These are phyloP conservation scores for Helicocarpus griseus DNA, from an alignment of 2,329 filamentous ascomycete genomes.

Conservation along the genomic window DNA sequence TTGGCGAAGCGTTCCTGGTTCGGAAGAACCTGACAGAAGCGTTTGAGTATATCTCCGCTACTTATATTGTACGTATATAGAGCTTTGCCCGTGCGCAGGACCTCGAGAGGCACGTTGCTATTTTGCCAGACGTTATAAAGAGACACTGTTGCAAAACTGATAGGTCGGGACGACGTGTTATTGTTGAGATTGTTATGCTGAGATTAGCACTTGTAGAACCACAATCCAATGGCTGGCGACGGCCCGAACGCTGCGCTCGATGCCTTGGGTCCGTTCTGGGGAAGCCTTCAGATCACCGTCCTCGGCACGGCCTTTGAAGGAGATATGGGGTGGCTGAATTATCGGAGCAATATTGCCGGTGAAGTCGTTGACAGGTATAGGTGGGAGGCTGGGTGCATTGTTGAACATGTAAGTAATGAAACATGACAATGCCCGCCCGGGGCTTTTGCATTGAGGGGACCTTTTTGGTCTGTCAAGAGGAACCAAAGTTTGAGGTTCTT, in stretches of 20 bases:
- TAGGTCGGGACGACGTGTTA: no score
- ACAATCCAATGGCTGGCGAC: not conserved
- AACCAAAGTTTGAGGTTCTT: no score
- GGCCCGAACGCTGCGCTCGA: not conserved
- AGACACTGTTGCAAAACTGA: no score
- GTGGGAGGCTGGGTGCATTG: not conserved
- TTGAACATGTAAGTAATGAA: not conserved
- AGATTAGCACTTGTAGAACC: not conserved
- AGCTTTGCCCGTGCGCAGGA: no score
- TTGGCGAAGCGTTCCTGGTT: not conserved
- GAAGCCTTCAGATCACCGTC: not conserved
- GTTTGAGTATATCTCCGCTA: not conserved
- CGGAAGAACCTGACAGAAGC: not conserved
- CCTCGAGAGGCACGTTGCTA: not conserved
- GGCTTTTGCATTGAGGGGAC: no score
- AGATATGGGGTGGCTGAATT: not conserved
- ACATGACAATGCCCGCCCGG: no score
- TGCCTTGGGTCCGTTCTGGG: not conserved
- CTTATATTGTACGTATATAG: not conserved
- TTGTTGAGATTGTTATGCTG: no score
- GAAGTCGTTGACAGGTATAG: not conserved
- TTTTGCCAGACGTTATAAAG: no score
- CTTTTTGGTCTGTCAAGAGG: no score
- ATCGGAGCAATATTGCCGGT: not conserved
- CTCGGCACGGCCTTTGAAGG: not conserved